These are phyloP conservation scores for Pichia heedii DNA, from an alignment of 805 yeast genomes.

Conservation along the genomic window DNA sequence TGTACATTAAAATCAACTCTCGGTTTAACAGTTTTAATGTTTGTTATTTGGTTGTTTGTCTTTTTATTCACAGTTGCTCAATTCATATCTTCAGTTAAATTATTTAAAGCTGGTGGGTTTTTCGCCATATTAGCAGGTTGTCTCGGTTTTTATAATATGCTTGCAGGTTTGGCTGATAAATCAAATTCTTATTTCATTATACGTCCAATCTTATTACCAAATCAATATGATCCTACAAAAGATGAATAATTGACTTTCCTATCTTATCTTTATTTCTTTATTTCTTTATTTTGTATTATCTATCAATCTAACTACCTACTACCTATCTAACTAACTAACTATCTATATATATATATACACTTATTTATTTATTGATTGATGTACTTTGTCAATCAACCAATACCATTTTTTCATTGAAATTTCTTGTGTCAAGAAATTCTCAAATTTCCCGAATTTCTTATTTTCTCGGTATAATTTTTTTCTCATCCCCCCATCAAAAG, in stretches of 20 bases:
- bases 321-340: no score
- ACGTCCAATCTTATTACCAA: conserved; percentile 42
- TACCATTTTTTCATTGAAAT: no score
- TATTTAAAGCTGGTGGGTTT: conserved; percentile 40
- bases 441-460: no score
- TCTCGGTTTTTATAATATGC: conserved; percentile 38
- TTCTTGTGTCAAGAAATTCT: no score
- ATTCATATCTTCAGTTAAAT: conserved; percentile 28
- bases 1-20: conserved; percentile 42
- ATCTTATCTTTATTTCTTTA: background rate
- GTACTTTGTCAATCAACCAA: no score
- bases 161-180: conserved; percentile 38
- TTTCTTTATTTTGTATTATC: background rate
- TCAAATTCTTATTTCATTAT: conserved; percentile 51
- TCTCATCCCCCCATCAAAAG: no score
- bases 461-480: no score
- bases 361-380: background rate
- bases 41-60: conserved; percentile 38
- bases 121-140: conserved; percentile 36
- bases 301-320: no score
- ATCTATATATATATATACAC: no score
- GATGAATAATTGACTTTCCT: conserved; percentile 2
- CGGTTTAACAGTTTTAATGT: conserved; percentile 31
- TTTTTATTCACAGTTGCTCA: conserved; percentile 36
- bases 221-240: conserved; percentile 15